Percentiles rank a stretch among this genome's conserved stretches.
Conservation (phyloP, 1,284 basidiomycete species). For the Leccinum pachyderme region DNA sequence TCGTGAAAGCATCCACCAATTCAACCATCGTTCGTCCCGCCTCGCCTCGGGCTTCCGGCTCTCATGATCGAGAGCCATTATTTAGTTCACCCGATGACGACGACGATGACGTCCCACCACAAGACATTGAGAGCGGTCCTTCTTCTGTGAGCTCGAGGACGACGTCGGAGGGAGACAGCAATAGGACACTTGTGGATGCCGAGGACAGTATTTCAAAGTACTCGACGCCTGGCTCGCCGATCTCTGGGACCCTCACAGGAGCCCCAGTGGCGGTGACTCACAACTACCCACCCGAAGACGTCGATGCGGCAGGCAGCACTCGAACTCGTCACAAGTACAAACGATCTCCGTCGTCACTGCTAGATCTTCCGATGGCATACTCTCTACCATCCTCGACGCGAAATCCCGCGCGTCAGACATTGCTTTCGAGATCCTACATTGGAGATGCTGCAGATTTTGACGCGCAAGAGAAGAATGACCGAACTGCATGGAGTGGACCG, state of each 20-base stretch:
- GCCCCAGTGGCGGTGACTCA: conserved; percentile 40
- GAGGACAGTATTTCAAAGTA: conserved; percentile 34
- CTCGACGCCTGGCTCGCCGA: conserved; percentile 29
- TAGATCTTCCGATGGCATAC: conserved; percentile 34
- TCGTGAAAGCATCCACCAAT: conserved; percentile 67
- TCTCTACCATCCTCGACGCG: conserved; percentile 25
- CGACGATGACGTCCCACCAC: conserved; percentile 45
- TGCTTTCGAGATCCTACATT: conserved; percentile 3
- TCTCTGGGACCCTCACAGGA: conserved; percentile 25
- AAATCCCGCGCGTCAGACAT: conserved; percentile 13
- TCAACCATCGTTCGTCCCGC: conserved; percentile 41
- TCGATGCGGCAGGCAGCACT: conserved; percentile 34
- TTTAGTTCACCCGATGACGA: conserved; percentile 54
- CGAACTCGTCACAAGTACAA: conserved; percentile 37
- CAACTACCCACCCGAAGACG: conserved; percentile 59
- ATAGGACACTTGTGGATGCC: conserved; percentile 25
- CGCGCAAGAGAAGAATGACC: conserved; percentile 56
- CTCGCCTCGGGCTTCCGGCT: conserved; percentile 34
- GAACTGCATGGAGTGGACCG: conserved; percentile 43
- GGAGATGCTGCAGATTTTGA: conserved; percentile 38
- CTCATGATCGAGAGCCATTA: conserved; percentile 58
- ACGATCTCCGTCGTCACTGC: conserved; percentile 44
- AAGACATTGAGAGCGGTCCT: conserved; percentile 49
- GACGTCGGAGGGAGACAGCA: conserved; percentile 30
- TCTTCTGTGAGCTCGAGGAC: conserved; percentile 35